These are phyloP conservation scores for Cylindrotheca fusiformis DNA, from an alignment of 108 stramenopile genomes.

Conservation along the genomic window DNA sequence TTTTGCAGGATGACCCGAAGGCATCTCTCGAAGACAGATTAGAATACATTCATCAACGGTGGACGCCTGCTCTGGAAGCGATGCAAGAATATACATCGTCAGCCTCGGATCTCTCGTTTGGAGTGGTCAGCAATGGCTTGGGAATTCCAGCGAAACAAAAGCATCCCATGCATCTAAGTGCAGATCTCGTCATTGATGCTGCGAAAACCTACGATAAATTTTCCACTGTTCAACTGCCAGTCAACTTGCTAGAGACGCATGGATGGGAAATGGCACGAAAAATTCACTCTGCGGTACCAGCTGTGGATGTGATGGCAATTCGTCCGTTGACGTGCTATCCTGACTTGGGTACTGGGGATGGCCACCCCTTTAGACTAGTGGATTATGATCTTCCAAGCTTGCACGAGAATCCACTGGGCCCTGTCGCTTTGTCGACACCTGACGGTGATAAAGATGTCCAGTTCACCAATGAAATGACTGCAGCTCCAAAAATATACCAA, in stretches of 20 bases:
- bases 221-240: constrained; percentile 67
- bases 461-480: constrained; percentile 50
- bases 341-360: constrained; percentile 52
- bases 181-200: constrained; percentile 43
- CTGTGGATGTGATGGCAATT: constrained; percentile 48
- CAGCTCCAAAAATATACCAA: constrained; percentile 62
- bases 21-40: constrained; percentile 39
- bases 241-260: constrained; percentile 70
- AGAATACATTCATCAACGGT: constrained; percentile 40
- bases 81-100: constrained; percentile 51
- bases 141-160: constrained; percentile 39
- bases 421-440: constrained; percentile 2
- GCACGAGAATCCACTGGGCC: constrained; percentile 25
- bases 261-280: constrained; percentile 61
- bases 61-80: constrained; percentile 60
- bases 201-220: constrained; percentile 40
- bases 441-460: constrained; percentile 6
- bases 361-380: constrained; percentile 49
- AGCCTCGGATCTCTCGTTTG: constrained; percentile 39
- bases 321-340: constrained; percentile 82
- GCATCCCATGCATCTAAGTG: constrained; percentile 71
- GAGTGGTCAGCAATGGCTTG: constrained; percentile 78
- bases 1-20: constrained; percentile 22
- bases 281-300: constrained; percentile 38
- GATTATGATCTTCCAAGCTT: constrained; percentile 54